Conservation (phyloP, 2,329 filamentous ascomycete genomes). For the Monosporascus sp. region DNA sequence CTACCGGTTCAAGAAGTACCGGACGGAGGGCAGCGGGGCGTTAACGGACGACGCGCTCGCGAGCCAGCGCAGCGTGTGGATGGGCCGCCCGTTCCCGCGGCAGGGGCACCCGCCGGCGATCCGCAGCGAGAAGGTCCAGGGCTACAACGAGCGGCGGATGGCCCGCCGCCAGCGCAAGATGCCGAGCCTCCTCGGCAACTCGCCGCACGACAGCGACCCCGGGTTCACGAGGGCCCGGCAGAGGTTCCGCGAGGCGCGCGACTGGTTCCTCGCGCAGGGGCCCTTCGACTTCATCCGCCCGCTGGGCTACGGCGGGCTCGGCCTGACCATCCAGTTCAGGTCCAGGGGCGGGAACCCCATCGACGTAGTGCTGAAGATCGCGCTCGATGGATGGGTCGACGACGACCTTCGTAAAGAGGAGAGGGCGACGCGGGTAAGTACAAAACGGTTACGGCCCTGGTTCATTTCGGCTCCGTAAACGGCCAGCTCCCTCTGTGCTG, state of each 20-base stretch:
- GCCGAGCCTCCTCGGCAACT: background rate
- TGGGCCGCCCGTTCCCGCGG: background rate
- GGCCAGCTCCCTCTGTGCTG: background rate
- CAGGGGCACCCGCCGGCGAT: background rate
- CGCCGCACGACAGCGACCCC: background rate
- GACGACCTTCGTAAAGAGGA: constrained; percentile 1
- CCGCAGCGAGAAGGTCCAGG: too few species aligned
- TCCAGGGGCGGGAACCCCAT: background rate
- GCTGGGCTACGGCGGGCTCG: constrained; percentile 8
- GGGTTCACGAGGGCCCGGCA: background rate
- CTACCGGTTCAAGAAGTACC: constrained; percentile 4
- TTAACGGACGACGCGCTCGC: background rate
- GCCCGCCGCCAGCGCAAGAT: background rate
- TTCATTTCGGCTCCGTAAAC: background rate
- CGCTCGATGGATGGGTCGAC: background rate
- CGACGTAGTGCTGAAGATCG: constrained; percentile 7
- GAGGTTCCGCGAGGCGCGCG: background rate
- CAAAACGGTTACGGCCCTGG: too few species aligned
- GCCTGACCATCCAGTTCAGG: constrained; percentile 4
- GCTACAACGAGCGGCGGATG: background rate
- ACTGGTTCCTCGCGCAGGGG: constrained; percentile 1
- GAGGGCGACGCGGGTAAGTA: constrained; percentile 2
- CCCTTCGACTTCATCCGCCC: background rate
- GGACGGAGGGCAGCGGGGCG: background rate
- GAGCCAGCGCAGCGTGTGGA: background rate